phyloP scores from a whole-genome alignment of 306 rosid species.

The Trifolium fragiferum region DNA sequence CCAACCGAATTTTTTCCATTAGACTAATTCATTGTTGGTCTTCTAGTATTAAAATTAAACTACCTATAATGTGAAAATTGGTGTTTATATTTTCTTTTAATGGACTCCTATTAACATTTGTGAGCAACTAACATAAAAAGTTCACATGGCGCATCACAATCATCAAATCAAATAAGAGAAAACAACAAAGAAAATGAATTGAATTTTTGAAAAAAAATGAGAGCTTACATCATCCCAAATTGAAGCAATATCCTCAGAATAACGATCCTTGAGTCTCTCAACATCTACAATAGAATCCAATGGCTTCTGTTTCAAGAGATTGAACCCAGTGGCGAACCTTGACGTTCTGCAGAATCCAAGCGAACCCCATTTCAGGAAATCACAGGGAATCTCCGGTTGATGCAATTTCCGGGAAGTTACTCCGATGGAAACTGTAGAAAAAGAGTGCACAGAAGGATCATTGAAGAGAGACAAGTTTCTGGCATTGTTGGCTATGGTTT shows the following conservation, averaged over 20 bases:
- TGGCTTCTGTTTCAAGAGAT: conserved; percentile 76
- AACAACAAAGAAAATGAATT: conserved; percentile 19
- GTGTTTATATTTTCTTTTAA: neutral
- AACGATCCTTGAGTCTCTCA: conserved; percentile 67
- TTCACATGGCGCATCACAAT: neutral
- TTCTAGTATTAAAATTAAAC: too few relatives aligned
- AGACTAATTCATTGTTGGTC: too few relatives aligned
- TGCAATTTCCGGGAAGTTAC: conserved; percentile 43
- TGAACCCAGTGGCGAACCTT: conserved; percentile 78
- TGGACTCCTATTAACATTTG: neutral
- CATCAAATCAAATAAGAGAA: neutral
- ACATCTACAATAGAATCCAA: conserved; percentile 79
- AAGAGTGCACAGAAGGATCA: conserved; percentile 15
- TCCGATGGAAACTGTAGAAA: neutral
- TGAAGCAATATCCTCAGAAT: conserved; percentile 75
- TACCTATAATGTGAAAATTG: too few relatives aligned
- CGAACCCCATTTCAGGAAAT: conserved; percentile 77
- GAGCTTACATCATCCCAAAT: conserved; percentile 88
- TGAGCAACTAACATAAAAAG: neutral
- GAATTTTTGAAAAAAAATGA: conserved; percentile 12
- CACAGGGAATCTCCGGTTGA: conserved; percentile 47
- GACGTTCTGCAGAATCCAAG: conserved; percentile 71
- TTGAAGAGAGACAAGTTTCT: conserved; percentile 13
- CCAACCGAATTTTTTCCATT: too few relatives aligned
- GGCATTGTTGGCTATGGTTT: conserved; percentile 40